Percentiles rank a stretch among this genome's conserved stretches.
Conservation (phyloP, 1,139 yeast genomes). For the Pichia sp. region DNA sequence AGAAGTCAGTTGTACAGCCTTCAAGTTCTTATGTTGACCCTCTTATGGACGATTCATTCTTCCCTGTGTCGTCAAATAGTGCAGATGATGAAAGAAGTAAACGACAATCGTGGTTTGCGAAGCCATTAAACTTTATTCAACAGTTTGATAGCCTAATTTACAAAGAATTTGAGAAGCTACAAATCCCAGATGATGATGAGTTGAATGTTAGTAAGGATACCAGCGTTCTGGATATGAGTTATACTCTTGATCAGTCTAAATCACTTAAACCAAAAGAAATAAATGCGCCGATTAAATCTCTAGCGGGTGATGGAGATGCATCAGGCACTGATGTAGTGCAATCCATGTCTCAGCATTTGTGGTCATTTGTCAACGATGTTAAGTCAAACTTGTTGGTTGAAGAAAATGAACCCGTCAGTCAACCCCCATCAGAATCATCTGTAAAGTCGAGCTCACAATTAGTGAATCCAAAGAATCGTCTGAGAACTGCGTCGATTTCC, state of each 20-base stretch:
- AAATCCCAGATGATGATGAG: conserved; percentile 21
- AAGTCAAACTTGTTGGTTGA: conserved; percentile 27
- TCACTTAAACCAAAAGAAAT: conserved; percentile 17
- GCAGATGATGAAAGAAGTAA: not conserved
- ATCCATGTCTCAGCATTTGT: conserved; percentile 30
- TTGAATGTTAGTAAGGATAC: not conserved
- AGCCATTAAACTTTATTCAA: conserved; percentile 59
- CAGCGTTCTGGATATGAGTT: not conserved
- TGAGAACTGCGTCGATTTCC: conserved; percentile 29
- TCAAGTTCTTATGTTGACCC: conserved; percentile 23
- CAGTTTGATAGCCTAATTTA: conserved; percentile 66
- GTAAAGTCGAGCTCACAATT: not conserved
- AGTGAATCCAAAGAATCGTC: conserved; percentile 9
- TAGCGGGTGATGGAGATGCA: conserved; percentile 19
- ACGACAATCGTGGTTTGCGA: conserved; percentile 40
- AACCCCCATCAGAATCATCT: conserved; percentile 3
- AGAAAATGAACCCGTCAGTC: conserved; percentile 7
- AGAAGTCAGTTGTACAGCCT: conserved; percentile 16
- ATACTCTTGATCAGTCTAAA: not conserved
- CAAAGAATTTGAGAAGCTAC: conserved; percentile 57
- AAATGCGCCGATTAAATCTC: conserved; percentile 25
- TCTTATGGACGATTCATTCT: conserved; percentile 19
- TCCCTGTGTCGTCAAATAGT: conserved; percentile 9
- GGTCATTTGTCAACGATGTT: conserved; percentile 34
- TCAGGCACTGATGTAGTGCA: conserved; percentile 27